Evolutionary conservation across 2,329 filamentous ascomycete genomes (phyloP).

Genomic region (Penicillium hesseltinei): DNA sequence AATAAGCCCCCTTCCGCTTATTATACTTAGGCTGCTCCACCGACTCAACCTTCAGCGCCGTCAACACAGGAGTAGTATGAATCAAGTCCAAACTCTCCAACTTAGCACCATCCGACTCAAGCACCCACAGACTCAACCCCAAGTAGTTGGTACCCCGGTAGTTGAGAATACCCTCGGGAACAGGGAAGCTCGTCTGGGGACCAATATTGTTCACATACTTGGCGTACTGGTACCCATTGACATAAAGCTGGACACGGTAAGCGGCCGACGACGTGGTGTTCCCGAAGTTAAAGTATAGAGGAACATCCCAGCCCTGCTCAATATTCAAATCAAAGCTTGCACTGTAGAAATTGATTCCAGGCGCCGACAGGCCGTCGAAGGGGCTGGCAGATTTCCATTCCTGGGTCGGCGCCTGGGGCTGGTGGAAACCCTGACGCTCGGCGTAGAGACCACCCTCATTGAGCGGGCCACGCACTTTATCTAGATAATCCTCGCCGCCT

Average conservation of each 20-base stretch:
- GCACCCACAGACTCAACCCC: constrained; percentile 66
- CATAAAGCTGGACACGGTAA: constrained; percentile 65
- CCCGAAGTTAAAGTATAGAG: constrained; percentile 52
- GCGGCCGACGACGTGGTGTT: constrained; percentile 49
- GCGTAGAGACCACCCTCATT: constrained; percentile 59
- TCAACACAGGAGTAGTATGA: constrained; percentile 51
- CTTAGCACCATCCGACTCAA: constrained; percentile 57
- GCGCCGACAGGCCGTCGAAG: constrained; percentile 41
- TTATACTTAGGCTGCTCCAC: constrained; percentile 50
- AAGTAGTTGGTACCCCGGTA: constrained; percentile 69
- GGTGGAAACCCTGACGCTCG: constrained; percentile 57
- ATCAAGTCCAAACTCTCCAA: constrained; percentile 55
- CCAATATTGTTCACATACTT: constrained; percentile 70
- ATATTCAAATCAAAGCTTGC: constrained; percentile 53
- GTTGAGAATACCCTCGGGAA: constrained; percentile 71
- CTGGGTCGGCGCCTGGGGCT: constrained; percentile 47
- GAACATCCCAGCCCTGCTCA: constrained; percentile 55
- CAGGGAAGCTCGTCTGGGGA: constrained; percentile 68
- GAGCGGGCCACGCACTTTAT: constrained; percentile 53
- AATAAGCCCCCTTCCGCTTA: constrained; percentile 54
- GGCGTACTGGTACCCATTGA: constrained; percentile 75
- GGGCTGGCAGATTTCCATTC: constrained; percentile 38
- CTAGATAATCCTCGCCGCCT: constrained; percentile 55
- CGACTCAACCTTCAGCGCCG: constrained; percentile 49
- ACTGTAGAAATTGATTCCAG: constrained; percentile 55